Conservation (phyloP, 2,329 filamentous ascomycete genomes). For the Colletotrichum cordylinicola region DNA sequence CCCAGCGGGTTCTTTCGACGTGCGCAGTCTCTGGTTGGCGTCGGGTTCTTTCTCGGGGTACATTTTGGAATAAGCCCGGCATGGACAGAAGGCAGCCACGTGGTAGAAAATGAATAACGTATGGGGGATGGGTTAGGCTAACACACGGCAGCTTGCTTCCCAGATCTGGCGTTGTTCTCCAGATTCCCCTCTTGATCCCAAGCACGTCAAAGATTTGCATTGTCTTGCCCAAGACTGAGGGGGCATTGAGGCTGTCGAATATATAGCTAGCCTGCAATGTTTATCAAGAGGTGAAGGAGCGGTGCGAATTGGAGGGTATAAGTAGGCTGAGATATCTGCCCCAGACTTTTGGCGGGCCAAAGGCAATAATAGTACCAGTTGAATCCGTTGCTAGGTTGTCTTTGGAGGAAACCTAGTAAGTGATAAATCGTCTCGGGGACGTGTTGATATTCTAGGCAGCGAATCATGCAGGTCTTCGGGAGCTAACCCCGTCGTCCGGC, state of each 20-base stretch:
- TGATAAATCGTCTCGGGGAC: too few relatives aligned
- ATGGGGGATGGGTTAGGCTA: accelerated
- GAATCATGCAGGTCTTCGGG: accelerated
- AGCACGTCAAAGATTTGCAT: too few relatives aligned
- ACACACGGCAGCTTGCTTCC: not conserved
- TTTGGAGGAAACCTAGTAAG: not conserved
- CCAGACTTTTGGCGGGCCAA: not conserved
- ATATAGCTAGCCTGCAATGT: not conserved
- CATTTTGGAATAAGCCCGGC: not conserved
- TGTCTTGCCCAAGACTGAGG: accelerated
- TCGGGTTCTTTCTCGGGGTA: not conserved
- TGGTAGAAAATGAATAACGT: accelerated
- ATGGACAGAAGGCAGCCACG: not conserved
- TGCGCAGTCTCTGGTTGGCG: not conserved
- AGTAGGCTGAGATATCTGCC: not conserved
- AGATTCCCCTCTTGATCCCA: too few relatives aligned
- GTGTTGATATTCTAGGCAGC: not conserved
- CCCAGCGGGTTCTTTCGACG: accelerated
- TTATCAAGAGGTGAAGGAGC: not conserved
- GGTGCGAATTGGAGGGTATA: not conserved
- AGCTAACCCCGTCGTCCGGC: accelerated
- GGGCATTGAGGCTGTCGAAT: accelerated
- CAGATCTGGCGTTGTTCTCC: accelerated
- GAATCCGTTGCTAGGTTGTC: not conserved
- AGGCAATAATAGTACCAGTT: not conserved